Evolutionary conservation across 192 early-diverging fungal species (phyloP), one percentile per base, ranked within the genome.

Genomic region (Coemansia sp.): DNA sequence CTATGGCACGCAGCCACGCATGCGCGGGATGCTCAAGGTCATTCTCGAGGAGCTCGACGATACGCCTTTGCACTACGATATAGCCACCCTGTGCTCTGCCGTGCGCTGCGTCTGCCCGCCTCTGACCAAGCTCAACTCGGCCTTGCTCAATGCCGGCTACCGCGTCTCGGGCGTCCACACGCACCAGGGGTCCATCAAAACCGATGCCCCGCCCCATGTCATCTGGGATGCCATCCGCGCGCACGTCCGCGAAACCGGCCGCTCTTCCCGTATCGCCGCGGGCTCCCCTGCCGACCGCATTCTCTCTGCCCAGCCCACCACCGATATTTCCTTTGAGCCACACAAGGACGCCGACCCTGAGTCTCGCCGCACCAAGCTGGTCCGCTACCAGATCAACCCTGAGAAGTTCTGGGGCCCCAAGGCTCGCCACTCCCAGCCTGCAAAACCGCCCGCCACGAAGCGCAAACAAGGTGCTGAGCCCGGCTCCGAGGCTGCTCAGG

Each of bases 341-440:
- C 90, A 94, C 65, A 78, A 84, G 31, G 79, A 89, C 13, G 86
- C 88, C 0, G 80, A 86, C 44, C 85, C 92, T 1, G 81, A 85
- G 30, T 93, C 91, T 12, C 78, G 87, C 46, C 86, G 85, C 46
- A 79, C 86, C 23, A 86, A 91, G 56, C 82, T 98, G 6, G 92
- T 96, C 20, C 84, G 97, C 53, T 97, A 88, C 72, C 96, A 98
- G 65, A 74, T 89, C 53, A 99, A 99, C 61, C 97, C 97, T n/a
- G 85, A 86, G 18, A 87, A 87, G 54, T 84, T 91, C 72, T 99
- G 97, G 97, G 97, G 97, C 0, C 97, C 97, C 37, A 96, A 94
- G 69, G 91, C 89, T 20, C 78, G 91, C 37, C 75, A 78, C 43
- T 64, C 59, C 0, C 62, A 64, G 56, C 33, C 60, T 0, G 64